Base-by-base conservation (phyloP, 306 rosid species). In the Sphenostylis stenocarpa region DNA sequence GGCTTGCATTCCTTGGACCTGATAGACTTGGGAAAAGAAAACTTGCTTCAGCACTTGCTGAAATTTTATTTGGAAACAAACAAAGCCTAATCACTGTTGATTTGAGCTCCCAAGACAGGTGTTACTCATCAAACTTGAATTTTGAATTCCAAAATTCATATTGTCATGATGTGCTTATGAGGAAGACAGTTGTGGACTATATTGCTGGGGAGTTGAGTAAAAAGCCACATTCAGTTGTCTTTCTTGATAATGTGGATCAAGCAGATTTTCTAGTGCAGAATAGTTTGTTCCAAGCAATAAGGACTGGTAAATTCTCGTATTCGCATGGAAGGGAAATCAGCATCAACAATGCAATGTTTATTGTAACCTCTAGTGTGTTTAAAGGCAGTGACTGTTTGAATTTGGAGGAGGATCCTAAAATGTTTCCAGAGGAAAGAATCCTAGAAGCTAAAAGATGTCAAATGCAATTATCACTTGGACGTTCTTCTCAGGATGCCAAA, bases 1-100 rank as follows among this genome's bases (percentile, higher is more conserved):
- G 99, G 99, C 84, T 96, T 81, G 82, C 90, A 20, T 88, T 96
- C 47, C 81, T 85, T 57, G 99, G 99, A 58, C 97, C 89, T 4
- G 99, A 96, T 83, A 87, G 73, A 75, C 58, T 92, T 43, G 99
- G 98, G 38, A 92, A 96, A 86, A 87, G 79, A 81, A 92, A 84
- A 86, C 75, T 92, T 74, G 92, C 90, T 67, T 38, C 78, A 62
- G 90, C 92, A 53, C 96, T 96, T 39, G 87, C 96, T 1, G 97
- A 92, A 81, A 34, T 51, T 39, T 52, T 95, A 77, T 84, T 82
- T 81, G 91, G 93, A 57, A 78, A 82, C 60, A 52, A 64, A 43
- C 90, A 89, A 67, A 84, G 84, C 79, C 53, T 96, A 38, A 87
- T 92, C 67, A 77, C 87, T 47, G 86, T 91, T 67, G 96, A 92